Conservation (phyloP, 2,329 filamentous ascomycete species). For the Aspergillus fijiensis region DNA sequence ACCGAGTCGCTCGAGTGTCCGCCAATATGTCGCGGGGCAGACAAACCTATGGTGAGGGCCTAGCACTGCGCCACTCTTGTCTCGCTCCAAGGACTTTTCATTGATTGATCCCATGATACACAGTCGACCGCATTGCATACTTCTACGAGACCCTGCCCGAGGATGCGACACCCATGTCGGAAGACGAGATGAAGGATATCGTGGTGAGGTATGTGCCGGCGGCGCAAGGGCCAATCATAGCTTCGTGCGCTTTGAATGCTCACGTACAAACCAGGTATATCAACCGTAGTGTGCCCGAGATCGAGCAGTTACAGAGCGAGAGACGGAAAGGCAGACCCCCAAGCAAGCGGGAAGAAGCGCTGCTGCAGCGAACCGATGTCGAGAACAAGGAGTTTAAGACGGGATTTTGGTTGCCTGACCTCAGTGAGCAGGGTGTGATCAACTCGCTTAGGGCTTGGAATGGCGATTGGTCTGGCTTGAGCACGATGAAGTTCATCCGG, state of each 20-base stretch:
- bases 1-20: constrained; percentile 73
- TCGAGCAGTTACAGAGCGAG: constrained; percentile 56
- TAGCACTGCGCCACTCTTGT: constrained; percentile 24
- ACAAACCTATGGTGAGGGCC: constrained; percentile 62
- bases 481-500: constrained; percentile 73
- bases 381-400: constrained; percentile 78
- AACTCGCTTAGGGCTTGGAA: constrained; percentile 71
- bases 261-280: constrained; percentile 33
- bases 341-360: constrained; percentile 71
- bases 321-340: constrained; percentile 76
- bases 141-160: constrained; percentile 65
- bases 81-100: not conserved
- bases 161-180: constrained; percentile 33
- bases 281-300: constrained; percentile 36
- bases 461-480: constrained; percentile 77
- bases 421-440: constrained; percentile 66
- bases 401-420: constrained; percentile 79
- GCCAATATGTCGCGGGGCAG: constrained; percentile 71
- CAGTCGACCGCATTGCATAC: constrained; percentile 67
- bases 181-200: constrained; percentile 46
- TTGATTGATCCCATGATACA: not conserved
- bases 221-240: not conserved
- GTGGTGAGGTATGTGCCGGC: constrained; percentile 57
- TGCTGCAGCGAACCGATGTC: constrained; percentile 67
- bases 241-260: not conserved